Evolutionary conservation across 1,139 yeast genomes (phyloP), one percentile per base, ranked within the genome.

Genomic region (Eremothecium gossypii): DNA sequence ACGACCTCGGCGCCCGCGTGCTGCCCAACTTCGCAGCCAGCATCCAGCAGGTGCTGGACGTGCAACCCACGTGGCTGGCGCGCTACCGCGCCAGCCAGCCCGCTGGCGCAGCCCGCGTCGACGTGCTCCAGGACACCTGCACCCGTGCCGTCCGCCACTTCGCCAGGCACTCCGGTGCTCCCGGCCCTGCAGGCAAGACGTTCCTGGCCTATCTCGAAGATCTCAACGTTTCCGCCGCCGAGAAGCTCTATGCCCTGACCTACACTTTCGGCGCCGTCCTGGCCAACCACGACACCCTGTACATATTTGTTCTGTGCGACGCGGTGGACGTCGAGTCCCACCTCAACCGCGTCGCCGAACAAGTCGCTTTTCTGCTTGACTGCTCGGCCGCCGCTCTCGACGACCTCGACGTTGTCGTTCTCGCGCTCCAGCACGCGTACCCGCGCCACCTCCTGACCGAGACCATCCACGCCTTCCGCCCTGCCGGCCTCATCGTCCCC

Each of bases 191-290:
- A 55, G 86, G 45, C 75, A 77, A 45, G n/a, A 75, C 83, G 61
- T 85, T 79, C 61, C 68, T 85, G 43, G 73, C 83, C 29, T 84
- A 91, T 56, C 76, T 83, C 67, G 95, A 85, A 58, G 74, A 84
- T 53, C 81, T 91, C 1, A 86, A 89, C 1, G 96, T 86, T 55
- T 82, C 95, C 3, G 72, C 74, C 30, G 41, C 35, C 31, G 44
- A 41, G 30, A 41, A 41, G 27, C 39, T 46, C 14, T 85, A 83
- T 61, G 94, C 96, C 0, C 69, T 89, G 36, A 94, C 86, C 55
- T 89, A 96, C 86, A 77, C 89, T 38, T 72, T 89, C 51, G 96
- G 96, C 1, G 79, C 95, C 0, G 83, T 87, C 1, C 69, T 87
- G 41, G 83, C 82, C 26, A 93, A 85, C 55, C 93, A 93, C 0